Base-by-base conservation (phyloP, 441 rosid genomes). In the Populus hybrid region DNA sequence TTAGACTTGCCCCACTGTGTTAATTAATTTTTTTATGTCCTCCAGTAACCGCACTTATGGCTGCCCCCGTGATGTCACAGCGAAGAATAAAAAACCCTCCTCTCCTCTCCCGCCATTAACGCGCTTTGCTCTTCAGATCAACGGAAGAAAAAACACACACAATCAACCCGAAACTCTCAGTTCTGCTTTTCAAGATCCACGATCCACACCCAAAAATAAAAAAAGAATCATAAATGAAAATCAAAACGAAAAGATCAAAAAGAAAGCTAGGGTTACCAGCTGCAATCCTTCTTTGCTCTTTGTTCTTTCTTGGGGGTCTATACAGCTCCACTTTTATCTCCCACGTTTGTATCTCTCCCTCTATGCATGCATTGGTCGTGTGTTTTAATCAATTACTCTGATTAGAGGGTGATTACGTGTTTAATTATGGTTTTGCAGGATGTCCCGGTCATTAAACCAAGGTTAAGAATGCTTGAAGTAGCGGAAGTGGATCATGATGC, bases 241-340 rank as follows among this genome's bases (percentile, higher is more conserved):
- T 76, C 78, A 88, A 88, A 81, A 76, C 86, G 69, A 92, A 87
- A 88, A 80, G 85, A 53, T 87, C 88, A 61, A 87, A 69, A 71
- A 85, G 85, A 66, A 90, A 86, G 81, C 82, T 92, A 77, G 91
- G 92, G 84, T 83, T 88, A 34, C 84, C 89, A 5, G 72, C 83
- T 46, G 81, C 81, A 66, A 23, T 84, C 67, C 6, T 81, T 71
- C 85, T 91, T 64, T 94, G 90, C 78, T 83, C 80, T 30, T 77
- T 91, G 78, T 91, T 86, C 85, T 92, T 92, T 87, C 71, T 90
- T 77, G 81, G 84, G 38, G 97, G 97, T 1, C 87, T 94, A 82
- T 94, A 82, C 66, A 84, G 82, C 28, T 90, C 95, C 38, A 70
- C 87, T 57, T 80, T 90, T 6, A 82, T 93, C 40, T 83, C 90